Evolutionary conservation across 2,329 filamentous ascomycete genomes (phyloP), one percentile per base, ranked within the genome.

Genomic region (Thermochaetoides dissita): DNA sequence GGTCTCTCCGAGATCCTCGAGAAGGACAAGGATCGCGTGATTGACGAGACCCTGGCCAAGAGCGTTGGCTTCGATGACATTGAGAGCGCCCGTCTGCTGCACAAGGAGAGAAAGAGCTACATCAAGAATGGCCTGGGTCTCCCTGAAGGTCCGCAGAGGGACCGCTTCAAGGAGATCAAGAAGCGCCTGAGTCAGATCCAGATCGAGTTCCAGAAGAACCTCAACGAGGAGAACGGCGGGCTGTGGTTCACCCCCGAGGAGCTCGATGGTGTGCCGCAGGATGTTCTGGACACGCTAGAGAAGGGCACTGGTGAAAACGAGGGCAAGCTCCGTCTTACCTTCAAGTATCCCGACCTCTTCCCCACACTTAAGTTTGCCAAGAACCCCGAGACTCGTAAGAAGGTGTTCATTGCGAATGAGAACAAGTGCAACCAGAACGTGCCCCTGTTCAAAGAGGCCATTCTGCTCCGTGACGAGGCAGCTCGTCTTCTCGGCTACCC

Each of bases 121-220:
- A 79, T 89, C 53, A 71, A 75, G 41, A 87, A 86, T 58, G 84
- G 84, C 10, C 64, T 91, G 37, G 76, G 76, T 3, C 65, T 91
- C 39, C 78, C 82, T 1, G 73, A 74, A 24, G 83, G 82, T 1
- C 65, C 71, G 5, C 67, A 86, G 63, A 66, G 83, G 47, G 83
- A 87, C 52, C 74, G 83, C 36, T 89, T 89, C 71, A 89, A 87
- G 67, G 81, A 81, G 60, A 87, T 89, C 63, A 84, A 86, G 72
- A 84, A 85, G 69, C 68, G 82, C 9, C 66, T 91, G 43, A 83
- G 78, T 50, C 73, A 81, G 58, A 72, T 89, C 51, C 70, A 73
- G 55, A 87, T 88, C 46, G 69, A 77, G 43, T 85, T 85, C 61
- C 76, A 82, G 56, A 87, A 86, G 67, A 84, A 81, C 53, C 66